These are phyloP conservation scores for Prinsepia uniflora DNA, from an alignment of 306 rosid genomes.

Conservation along the genomic window DNA sequence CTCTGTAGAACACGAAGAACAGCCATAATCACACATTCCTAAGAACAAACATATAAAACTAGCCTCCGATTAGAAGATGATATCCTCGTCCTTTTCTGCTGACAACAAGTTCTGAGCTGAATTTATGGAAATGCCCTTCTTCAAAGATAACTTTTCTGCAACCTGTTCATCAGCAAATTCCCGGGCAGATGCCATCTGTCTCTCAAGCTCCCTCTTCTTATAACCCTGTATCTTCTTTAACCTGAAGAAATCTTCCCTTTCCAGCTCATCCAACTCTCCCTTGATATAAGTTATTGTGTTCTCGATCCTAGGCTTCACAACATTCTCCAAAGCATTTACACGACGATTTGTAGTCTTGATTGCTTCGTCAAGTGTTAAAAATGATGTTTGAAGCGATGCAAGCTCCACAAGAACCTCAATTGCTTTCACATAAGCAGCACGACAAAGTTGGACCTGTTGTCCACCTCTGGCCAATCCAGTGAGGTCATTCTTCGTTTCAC, in stretches of 20 bases:
- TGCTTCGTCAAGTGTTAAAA: slow-evolving; percentile 85
- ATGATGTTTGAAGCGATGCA: slow-evolving; percentile 93
- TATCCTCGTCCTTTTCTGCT: slow-evolving; percentile 70
- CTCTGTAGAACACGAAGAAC: slow-evolving; percentile 12
- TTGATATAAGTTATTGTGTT: slow-evolving; percentile 80
- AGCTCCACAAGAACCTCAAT: slow-evolving; percentile 95
- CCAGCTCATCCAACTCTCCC: slow-evolving; percentile 91
- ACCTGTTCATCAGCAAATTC: slow-evolving; percentile 49
- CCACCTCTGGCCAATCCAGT: slow-evolving; percentile 96
- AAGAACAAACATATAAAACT: slow-evolving; percentile 20
- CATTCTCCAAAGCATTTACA: slow-evolving; percentile 89
- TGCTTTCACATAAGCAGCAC: slow-evolving; percentile 76
- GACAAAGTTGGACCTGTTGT: slow-evolving; percentile 89
- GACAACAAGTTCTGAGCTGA: slow-evolving; percentile 60
- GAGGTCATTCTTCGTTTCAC: slow-evolving; percentile 78
- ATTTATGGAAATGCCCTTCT: slow-evolving; percentile 48
- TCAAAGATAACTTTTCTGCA: slow-evolving; percentile 47
- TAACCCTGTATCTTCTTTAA: slow-evolving; percentile 89
- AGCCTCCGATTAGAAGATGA: slow-evolving; percentile 53
- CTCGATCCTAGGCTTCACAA: slow-evolving; percentile 84
- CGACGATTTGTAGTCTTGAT: slow-evolving; percentile 93
- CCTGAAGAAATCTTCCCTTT: slow-evolving; percentile 95
- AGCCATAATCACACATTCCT: slow-evolving; percentile 17
- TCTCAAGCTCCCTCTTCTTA: slow-evolving; percentile 82
- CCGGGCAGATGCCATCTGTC: slow-evolving; percentile 47